These are phyloP conservation scores for Tylopilus sp. DNA, from an alignment of 768 basidiomycete genomes.

Conservation along the genomic window DNA sequence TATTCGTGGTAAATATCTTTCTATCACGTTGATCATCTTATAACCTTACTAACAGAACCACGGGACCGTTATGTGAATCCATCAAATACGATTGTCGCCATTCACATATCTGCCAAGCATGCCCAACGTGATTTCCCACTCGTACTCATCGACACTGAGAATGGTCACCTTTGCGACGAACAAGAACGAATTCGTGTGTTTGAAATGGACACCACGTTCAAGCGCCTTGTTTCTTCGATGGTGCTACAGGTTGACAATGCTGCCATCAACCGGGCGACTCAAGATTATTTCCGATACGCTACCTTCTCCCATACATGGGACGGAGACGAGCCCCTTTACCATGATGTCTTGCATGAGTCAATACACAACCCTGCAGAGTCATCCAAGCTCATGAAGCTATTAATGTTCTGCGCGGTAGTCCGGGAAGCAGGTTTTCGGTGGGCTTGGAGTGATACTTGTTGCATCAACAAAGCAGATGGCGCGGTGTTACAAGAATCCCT, in stretches of 20 bases:
- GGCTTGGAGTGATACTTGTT: background rate
- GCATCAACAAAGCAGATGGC: background rate
- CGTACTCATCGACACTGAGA: slow-evolving; percentile 12
- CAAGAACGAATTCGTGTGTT: slow-evolving; percentile 3
- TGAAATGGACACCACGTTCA: slow-evolving; percentile 9
- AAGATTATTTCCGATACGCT: slow-evolving; percentile 15
- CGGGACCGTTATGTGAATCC: slow-evolving; percentile 1
- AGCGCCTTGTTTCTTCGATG: slow-evolving; percentile 17
- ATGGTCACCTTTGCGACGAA: slow-evolving; percentile 14
- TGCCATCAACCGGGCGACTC: slow-evolving; percentile 1
- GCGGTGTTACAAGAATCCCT: slow-evolving; percentile 21
- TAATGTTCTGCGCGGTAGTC: slow-evolving; percentile 15
- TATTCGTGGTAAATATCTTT: slow-evolving; percentile 4
- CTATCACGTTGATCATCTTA: background rate
- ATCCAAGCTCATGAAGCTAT: slow-evolving; percentile 10
- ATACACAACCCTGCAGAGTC: slow-evolving; percentile 8
- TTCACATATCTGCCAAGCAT: background rate
- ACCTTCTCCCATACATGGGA: slow-evolving; percentile 27
- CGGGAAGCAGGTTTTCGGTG: slow-evolving; percentile 12
- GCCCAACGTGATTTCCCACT: slow-evolving; percentile 9
- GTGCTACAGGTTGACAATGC: background rate
- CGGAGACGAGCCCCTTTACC: slow-evolving; percentile 14
- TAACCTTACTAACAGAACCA: background rate
- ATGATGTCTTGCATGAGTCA: slow-evolving; percentile 9
- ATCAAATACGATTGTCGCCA: slow-evolving; percentile 1